These are phyloP conservation scores for Trichoderma simmonsii DNA, from an alignment of 2,329 filamentous ascomycete species.

Conservation along the genomic window DNA sequence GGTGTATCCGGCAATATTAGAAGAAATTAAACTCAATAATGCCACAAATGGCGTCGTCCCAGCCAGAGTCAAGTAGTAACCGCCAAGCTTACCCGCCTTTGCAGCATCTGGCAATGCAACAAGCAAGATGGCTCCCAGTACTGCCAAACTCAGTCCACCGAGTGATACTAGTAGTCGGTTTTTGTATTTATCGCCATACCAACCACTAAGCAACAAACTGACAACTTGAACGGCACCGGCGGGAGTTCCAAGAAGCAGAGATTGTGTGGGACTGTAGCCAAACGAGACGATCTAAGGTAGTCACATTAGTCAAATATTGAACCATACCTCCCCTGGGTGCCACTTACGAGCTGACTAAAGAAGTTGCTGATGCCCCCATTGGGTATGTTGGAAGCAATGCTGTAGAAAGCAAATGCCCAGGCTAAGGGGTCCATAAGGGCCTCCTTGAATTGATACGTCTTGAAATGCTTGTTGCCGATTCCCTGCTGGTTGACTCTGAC, in stretches of 20 bases:
- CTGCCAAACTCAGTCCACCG: background rate
- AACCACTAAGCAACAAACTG: background rate
- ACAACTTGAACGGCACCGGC: background rate
- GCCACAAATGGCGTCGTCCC: background rate
- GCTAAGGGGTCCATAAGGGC: background rate
- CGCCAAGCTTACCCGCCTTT: background rate
- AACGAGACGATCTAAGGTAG: background rate
- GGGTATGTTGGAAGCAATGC: background rate
- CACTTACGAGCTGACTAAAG: background rate
- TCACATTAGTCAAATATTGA: background rate
- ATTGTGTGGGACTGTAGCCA: background rate
- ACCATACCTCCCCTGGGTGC: background rate
- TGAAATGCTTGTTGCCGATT: background rate
- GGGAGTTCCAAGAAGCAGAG: background rate
- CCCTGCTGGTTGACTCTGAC: background rate
- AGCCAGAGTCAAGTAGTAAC: background rate
- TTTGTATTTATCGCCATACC: background rate
- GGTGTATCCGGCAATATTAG: background rate
- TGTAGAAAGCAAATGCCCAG: background rate
- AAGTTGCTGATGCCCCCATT: background rate
- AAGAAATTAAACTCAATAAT: background rate
- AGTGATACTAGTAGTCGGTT: background rate
- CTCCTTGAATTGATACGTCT: background rate
- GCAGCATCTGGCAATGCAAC: background rate
- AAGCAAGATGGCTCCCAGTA: background rate